Evolutionary conservation across 805 yeast genomes (phyloP), one percentile per base, ranked within the genome.

Genomic region (Zygotorulaspora sp.): DNA sequence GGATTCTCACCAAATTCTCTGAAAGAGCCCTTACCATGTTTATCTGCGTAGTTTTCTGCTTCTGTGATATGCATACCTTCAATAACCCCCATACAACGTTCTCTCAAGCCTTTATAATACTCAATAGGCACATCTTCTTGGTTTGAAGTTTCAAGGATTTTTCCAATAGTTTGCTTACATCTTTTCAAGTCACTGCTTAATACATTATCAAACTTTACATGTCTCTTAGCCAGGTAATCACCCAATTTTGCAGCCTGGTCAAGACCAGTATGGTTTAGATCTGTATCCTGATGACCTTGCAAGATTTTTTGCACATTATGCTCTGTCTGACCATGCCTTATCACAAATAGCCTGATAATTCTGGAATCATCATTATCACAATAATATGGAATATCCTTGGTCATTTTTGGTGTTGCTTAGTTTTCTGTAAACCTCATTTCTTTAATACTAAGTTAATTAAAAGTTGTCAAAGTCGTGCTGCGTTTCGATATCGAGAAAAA

Each of bases 321-420:
- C 40, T 78, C 78, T 0, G 96, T 86, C 57, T 83, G 92, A 1
- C 95, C 96, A 51, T 86, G 96, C 52, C 96, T 74, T 4, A 86
- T 75, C 4, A 85, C 58, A 47, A 81, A 80, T 2, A 83, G 50
- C 17, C 83, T 64, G 2, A 75, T 55, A 6, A 60, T 48, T 4
- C 57, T 45, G 3, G 59, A 50, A 45, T 70, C 68, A 2, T 50
- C 48, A 48, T 72, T 74, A 16, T 44, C 36, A 32, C 35, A 8
- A 32, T 52, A 49, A 32, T 38, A 46, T 13, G 55, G 48, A 6
- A 36, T 35, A 14, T 41, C 47, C 11, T 33, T 41, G 8, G 50
- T 50, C 59, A 55, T 51, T 11, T n/a, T n/a, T n/a, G n/a, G n/a
- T n/a, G n/a, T n/a, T n/a, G n/a, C n/a, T n/a, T n/a, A n/a, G n/a